Conservation (phyloP, 164 flowering plant species). For the Nymphaea thermarum region DNA sequence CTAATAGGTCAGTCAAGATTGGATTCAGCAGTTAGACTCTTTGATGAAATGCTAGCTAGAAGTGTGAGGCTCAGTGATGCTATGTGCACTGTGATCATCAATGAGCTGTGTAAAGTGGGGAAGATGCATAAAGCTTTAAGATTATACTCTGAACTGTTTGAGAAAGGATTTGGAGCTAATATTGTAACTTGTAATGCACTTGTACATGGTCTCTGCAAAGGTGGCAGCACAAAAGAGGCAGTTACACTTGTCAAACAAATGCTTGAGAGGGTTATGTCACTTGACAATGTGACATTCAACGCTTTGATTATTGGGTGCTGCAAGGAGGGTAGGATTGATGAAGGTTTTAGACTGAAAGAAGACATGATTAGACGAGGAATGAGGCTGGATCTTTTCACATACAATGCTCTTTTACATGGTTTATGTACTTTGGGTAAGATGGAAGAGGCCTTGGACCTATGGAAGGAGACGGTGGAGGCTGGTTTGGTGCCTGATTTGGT, state of each 20-base stretch:
- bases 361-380: constrained; percentile 47
- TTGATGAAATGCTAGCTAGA: constrained; percentile 45
- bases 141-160: constrained; percentile 43
- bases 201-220: constrained; percentile 47
- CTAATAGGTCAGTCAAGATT: constrained; percentile 32
- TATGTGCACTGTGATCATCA: constrained; percentile 37
- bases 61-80: constrained; percentile 45
- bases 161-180: constrained; percentile 42
- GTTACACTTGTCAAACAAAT: constrained; percentile 35
- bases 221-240: constrained; percentile 38
- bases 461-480: constrained; percentile 34
- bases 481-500: constrained; percentile 34
- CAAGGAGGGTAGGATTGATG: constrained; percentile 41
- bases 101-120: constrained; percentile 37
- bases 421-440: constrained; percentile 33
- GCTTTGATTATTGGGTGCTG: constrained; percentile 42
- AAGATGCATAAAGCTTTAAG: constrained; percentile 35
- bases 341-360: constrained; percentile 43
- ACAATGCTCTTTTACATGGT: constrained; percentile 43
- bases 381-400: constrained; percentile 42
- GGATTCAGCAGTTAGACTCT: constrained; percentile 33
- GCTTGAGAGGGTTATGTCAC: constrained; percentile 28
- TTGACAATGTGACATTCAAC: constrained; percentile 50
- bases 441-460: constrained; percentile 47
- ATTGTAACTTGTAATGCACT: constrained; percentile 61